Evolutionary conservation across 768 basidiomycete species (phyloP).

Genomic region (Cystofilobasidium capitatum): DNA sequence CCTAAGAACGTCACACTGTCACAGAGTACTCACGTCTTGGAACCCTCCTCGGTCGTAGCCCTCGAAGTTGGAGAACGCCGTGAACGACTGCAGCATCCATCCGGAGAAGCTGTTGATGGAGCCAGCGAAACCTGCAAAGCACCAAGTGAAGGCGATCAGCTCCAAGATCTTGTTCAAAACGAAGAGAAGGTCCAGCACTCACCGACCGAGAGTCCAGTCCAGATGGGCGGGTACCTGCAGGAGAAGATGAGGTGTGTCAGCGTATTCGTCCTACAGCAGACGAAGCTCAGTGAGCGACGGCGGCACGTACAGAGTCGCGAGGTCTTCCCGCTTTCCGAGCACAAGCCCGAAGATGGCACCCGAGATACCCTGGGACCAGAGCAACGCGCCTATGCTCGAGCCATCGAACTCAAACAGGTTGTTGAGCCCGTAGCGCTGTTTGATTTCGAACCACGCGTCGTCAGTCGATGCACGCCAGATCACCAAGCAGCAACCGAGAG

Average conservation of each 20-base stretch:
- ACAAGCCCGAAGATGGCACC: conserved; percentile 18
- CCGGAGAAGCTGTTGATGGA: conserved; percentile 22
- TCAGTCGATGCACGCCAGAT: not conserved
- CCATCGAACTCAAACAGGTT: conserved; percentile 2
- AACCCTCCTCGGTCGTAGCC: not conserved
- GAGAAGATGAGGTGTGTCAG: not conserved
- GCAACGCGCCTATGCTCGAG: not conserved
- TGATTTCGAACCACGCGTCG: not conserved
- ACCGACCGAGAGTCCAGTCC: conserved; percentile 15
- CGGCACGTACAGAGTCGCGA: conserved; percentile 14
- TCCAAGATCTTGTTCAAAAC: not conserved
- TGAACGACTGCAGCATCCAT: conserved; percentile 22
- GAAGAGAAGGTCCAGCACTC: not conserved
- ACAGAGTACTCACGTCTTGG: not conserved
- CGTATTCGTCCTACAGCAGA: not conserved
- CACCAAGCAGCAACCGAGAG: no score
- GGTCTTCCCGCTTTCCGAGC: conserved; percentile 14
- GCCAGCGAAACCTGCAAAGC: conserved; percentile 14
- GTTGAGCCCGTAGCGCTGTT: conserved; percentile 14
- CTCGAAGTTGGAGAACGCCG: conserved; percentile 16
- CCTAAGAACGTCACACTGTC: not conserved
- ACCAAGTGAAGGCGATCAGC: not conserved
- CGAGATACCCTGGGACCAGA: conserved; percentile 18
- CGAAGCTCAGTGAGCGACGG: not conserved
- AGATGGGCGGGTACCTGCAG: conserved; percentile 19